Conservation (phyloP, 768 basidiomycete species). For the Fomitopsis pulvina region DNA sequence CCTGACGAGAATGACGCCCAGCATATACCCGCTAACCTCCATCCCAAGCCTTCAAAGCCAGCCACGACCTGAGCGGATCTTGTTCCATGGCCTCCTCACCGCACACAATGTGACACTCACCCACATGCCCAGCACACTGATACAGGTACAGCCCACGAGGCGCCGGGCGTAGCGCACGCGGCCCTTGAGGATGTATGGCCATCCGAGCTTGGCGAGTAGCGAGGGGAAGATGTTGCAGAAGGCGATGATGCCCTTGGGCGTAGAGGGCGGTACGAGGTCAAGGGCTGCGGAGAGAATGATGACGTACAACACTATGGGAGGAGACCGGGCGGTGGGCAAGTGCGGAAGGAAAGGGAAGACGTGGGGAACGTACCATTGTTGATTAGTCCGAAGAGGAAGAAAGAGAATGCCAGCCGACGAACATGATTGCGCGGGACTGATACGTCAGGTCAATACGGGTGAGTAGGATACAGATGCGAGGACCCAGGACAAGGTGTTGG, state of each 20-base stretch:
- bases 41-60: conserved; percentile 51
- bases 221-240: conserved; percentile 95
- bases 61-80: conserved; percentile 59
- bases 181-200: conserved; percentile 89
- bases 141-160: conserved; percentile 62
- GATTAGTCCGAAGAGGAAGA: conserved; percentile 88
- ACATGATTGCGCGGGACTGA: conserved; percentile 16
- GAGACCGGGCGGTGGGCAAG: neutral
- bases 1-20: conserved; percentile 87
- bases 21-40: conserved; percentile 74
- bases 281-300: conserved; percentile 94
- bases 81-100: neutral
- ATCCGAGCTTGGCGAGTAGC: conserved; percentile 80
- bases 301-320: conserved; percentile 75
- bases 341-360: neutral
- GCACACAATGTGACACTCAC: conserved; percentile 37
- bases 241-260: conserved; percentile 90
- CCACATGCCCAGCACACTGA: conserved; percentile 83
- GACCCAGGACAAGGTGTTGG: too few relatives aligned
- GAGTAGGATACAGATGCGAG: too few relatives aligned
- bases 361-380: conserved; percentile 66
- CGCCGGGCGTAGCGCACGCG: conserved; percentile 75
- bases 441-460: too few relatives aligned
- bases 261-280: conserved; percentile 86
- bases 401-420: conserved; percentile 47